Base-by-base conservation (phyloP, 2,329 filamentous ascomycete genomes). In the Cladorrhinum sp. region DNA sequence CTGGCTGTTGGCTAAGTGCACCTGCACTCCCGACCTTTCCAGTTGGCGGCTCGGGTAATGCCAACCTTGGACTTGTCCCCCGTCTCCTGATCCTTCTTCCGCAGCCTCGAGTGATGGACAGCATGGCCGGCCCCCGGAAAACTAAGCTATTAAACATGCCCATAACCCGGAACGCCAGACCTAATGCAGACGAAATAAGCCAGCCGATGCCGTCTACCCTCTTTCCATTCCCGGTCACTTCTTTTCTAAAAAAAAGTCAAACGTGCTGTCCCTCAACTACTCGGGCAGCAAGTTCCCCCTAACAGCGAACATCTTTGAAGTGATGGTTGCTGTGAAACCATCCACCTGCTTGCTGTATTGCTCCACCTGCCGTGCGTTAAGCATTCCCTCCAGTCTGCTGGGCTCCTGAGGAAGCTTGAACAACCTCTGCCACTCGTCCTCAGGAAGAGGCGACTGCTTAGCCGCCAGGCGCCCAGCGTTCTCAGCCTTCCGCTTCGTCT, bases 371-470 rank as follows among this genome's bases (percentile, higher is more conserved):
- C 92, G 86, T 65, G 91, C 93, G 76, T 97, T 96, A 73, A 99
- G 82, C 84, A 99, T 91, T 67, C 90, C 91, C 81, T 98, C 94
- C 69, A 98, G 80, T 68, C 94, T 84, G 79, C 90, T 96, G 60
- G 95, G 94, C 81, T 98, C 94, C 74, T 92, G 88, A 24, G 95
- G 95, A 68, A 99, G 85, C 86, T 99, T 99, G 86, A 98, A 99
- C 70, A 98, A 83, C 74, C 91, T 89, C 80, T 96, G 91, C 93
- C 93, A 99, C 82, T 99, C 95, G 72, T 98, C 94, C 80, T 99
- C 95, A 39, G 95, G 92, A 55, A 98, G 85, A 39, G 86, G 87
- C 46, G 89, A 76, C 79, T 98, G 92, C 84, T 98, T 98, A 68
- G 94, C 90, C 39, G 92, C 86, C 60, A 85, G 83, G 61, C 95